phyloP scores from a whole-genome alignment of 768 basidiomycete species.

The Naganishia vishniacii region DNA sequence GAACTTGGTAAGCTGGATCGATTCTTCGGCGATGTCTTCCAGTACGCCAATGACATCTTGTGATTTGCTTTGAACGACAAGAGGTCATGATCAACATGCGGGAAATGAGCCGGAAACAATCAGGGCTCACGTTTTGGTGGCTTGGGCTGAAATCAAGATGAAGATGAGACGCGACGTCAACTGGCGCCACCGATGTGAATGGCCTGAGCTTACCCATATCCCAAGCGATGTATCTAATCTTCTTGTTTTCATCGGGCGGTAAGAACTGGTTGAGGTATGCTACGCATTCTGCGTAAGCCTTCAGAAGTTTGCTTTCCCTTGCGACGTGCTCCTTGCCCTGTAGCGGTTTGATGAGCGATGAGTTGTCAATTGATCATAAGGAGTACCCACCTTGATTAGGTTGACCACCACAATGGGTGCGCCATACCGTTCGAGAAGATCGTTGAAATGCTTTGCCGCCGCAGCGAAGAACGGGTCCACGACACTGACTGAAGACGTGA shows the following conservation, averaged over 20 bases:
- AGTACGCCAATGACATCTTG: constrained; percentile 93
- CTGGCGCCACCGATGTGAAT: too few relatives aligned
- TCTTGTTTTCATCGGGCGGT: constrained; percentile 62
- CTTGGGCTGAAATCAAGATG: constrained; percentile 6
- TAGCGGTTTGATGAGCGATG: background rate
- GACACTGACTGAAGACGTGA: constrained; percentile 66
- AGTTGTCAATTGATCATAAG: constrained; percentile 29
- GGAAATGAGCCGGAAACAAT: background rate
- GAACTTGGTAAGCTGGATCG: constrained; percentile 82
- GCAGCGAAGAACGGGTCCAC: constrained; percentile 93
- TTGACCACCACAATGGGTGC: constrained; percentile 85
- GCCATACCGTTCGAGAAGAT: constrained; percentile 83
- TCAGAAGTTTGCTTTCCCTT: constrained; percentile 80
- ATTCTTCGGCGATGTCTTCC: constrained; percentile 90
- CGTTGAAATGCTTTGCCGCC: constrained; percentile 86
- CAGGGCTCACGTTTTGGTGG: constrained; percentile 15
- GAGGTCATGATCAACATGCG: background rate
- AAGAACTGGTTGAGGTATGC: constrained; percentile 91
- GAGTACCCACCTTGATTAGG: constrained; percentile 82
- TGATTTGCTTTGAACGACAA: constrained; percentile 62
- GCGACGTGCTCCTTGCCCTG: constrained; percentile 53
- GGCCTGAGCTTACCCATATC: constrained; percentile 75
- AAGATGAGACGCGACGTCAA: too few relatives aligned
- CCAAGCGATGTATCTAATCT: constrained; percentile 89
- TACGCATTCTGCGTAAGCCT: constrained; percentile 88